Conservation (phyloP, 1,139 yeast species). For the Kurtzmaniella quercitrusa region DNA sequence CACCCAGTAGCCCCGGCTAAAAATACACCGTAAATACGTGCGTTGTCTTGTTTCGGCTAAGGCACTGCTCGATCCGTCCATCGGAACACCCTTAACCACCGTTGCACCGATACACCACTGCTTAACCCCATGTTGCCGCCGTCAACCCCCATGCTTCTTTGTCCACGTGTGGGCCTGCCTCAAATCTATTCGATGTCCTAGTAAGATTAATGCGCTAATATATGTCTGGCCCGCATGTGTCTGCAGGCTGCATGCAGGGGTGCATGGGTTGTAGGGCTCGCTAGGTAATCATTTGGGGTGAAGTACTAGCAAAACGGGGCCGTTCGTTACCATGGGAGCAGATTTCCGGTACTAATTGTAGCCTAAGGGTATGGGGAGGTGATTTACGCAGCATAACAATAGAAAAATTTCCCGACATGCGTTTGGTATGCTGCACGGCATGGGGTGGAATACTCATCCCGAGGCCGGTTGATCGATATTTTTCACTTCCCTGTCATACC, state of each 20-base stretch:
- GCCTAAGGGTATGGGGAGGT: background rate
- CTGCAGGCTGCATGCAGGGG: constrained; percentile 1
- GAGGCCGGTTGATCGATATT: background rate
- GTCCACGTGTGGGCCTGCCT: background rate
- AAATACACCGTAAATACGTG: too few species aligned
- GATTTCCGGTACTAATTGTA: background rate
- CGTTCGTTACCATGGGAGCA: background rate
- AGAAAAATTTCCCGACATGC: background rate
- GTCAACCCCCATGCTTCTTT: background rate
- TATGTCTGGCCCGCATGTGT: background rate
- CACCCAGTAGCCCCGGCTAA: too few species aligned
- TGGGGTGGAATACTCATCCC: background rate
- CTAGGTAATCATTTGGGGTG: background rate
- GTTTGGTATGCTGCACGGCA: background rate
- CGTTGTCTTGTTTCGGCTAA: background rate
- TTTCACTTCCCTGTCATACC: background rate
- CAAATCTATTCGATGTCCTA: background rate
- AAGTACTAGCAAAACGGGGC: background rate
- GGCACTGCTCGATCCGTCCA: background rate
- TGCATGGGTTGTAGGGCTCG: constrained; percentile 1
- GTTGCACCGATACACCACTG: background rate
- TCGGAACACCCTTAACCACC: background rate
- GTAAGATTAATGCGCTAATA: background rate
- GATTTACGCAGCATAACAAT: too few species aligned
- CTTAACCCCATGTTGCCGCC: background rate